These are phyloP conservation scores for Aspergillus coremiiformis DNA, from an alignment of 495 filamentous ascomycete species.

Conservation along the genomic window DNA sequence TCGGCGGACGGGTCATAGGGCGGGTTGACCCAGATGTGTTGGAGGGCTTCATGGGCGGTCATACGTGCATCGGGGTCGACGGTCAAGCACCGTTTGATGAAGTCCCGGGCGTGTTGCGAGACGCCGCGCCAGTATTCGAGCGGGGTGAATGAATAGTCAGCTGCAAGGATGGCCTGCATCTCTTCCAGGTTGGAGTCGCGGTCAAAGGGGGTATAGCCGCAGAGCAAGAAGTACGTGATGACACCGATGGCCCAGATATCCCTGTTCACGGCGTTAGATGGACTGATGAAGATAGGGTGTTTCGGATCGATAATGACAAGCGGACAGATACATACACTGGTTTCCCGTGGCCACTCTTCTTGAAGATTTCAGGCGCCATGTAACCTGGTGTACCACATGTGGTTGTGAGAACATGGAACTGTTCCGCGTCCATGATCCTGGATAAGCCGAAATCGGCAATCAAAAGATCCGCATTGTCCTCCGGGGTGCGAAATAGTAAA, in stretches of 20 bases:
- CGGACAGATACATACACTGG: constrained; percentile 57
- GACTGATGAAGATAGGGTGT: background rate
- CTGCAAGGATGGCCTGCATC: constrained; percentile 96
- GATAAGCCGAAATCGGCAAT: constrained; percentile 95
- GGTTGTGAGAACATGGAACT: constrained; percentile 95
- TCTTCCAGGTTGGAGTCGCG: constrained; percentile 95
- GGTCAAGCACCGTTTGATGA: constrained; percentile 83
- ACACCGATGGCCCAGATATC: constrained; percentile 78
- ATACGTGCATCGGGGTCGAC: constrained; percentile 79
- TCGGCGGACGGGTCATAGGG: constrained; percentile 26
- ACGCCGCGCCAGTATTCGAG: constrained; percentile 95
- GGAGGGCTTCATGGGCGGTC: constrained; percentile 90
- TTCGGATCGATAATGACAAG: background rate
- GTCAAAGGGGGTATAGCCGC: constrained; percentile 97
- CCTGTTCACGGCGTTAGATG: constrained; percentile 25
- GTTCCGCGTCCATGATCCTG: constrained; percentile 97
- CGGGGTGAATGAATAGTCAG: constrained; percentile 95
- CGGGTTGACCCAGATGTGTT: constrained; percentile 77
- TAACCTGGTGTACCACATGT: constrained; percentile 97
- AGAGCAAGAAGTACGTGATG: constrained; percentile 93
- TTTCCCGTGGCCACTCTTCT: constrained; percentile 71
- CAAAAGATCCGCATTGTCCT: constrained; percentile 60
- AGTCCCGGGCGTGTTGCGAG: constrained; percentile 75
- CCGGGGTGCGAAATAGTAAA: constrained; percentile 48
- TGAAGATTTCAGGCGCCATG: constrained; percentile 82